These are phyloP conservation scores for Dalbergia oliveri DNA, from an alignment of 306 rosid genomes.

Conservation along the genomic window DNA sequence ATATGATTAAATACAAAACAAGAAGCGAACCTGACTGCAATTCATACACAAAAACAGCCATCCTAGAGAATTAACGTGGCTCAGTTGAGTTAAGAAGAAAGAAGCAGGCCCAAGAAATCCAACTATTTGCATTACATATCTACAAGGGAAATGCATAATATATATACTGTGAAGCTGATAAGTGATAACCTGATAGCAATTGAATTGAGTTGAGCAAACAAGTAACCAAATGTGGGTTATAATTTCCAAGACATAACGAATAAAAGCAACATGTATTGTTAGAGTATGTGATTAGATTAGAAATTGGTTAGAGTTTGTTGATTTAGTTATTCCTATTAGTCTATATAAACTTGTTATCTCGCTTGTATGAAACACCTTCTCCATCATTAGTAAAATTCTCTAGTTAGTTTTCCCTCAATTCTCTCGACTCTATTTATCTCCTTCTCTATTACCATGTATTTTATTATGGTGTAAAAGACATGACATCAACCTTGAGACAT, in stretches of 20 bases:
- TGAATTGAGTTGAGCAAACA: slow-evolving; percentile 1
- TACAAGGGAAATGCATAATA: slow-evolving; percentile 47
- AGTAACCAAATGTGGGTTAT: background rate
- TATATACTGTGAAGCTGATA: slow-evolving; percentile 10
- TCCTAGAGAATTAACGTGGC: slow-evolving; percentile 86
- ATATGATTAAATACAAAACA: slow-evolving; percentile 25
- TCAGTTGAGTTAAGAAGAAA: slow-evolving; percentile 95
- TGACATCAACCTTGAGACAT: too few species aligned
- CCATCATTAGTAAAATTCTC: too few species aligned
- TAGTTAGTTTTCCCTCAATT: too few species aligned
- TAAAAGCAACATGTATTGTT: background rate
- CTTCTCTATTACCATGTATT: too few species aligned
- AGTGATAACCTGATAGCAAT: slow-evolving; percentile 8
- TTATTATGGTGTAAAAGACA: too few species aligned
- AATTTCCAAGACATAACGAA: background rate
- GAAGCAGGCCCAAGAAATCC: slow-evolving; percentile 89
- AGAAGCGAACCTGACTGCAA: slow-evolving; percentile 87
- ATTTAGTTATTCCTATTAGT: too few species aligned
- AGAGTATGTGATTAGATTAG: too few species aligned
- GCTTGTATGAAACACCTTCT: too few species aligned
- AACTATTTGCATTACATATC: slow-evolving; percentile 87
- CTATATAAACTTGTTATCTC: too few species aligned
- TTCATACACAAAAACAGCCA: slow-evolving; percentile 97
- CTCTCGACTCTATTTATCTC: too few species aligned
- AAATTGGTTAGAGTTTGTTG: too few species aligned